Percentiles rank a stretch among this genome's conserved stretches.
phyloP scores from a whole-genome alignment of 805 yeast genomes.

The Spathaspora gorwiae region DNA sequence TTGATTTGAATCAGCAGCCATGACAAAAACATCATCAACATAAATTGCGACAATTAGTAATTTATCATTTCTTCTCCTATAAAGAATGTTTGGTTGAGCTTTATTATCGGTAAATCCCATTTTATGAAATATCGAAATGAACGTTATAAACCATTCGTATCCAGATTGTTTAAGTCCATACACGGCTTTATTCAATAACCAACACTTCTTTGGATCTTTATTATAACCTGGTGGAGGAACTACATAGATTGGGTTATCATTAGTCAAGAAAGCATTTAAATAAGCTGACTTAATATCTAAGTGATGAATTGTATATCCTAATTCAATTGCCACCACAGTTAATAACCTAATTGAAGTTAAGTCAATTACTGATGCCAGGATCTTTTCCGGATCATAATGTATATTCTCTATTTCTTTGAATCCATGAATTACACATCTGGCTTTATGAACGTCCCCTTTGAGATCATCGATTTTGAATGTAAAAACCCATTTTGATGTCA shows the following conservation, averaged over 20 bases:
- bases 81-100: too few species aligned
- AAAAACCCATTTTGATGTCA: too few species aligned
- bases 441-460: constrained; percentile 1
- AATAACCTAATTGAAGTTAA: background rate
- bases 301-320: background rate
- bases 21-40: too few species aligned
- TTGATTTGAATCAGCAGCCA: too few species aligned
- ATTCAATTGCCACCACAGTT: background rate
- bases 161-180: too few species aligned
- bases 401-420: background rate
- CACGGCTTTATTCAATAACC: too few species aligned
- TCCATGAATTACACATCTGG: background rate
- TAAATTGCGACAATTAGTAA: too few species aligned
- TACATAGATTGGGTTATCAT: background rate
- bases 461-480: too few species aligned
- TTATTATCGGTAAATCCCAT: too few species aligned
- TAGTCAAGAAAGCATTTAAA: background rate
- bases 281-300: background rate
- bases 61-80: too few species aligned
- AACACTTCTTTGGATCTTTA: background rate
- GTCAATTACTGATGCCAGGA: background rate
- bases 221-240: background rate
- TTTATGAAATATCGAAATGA: too few species aligned
- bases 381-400: background rate
- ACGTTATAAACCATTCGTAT: too few species aligned